Evolutionary conservation across 441 rosid genomes (phyloP).

Genomic region (Euphorbia neoarborescens): DNA sequence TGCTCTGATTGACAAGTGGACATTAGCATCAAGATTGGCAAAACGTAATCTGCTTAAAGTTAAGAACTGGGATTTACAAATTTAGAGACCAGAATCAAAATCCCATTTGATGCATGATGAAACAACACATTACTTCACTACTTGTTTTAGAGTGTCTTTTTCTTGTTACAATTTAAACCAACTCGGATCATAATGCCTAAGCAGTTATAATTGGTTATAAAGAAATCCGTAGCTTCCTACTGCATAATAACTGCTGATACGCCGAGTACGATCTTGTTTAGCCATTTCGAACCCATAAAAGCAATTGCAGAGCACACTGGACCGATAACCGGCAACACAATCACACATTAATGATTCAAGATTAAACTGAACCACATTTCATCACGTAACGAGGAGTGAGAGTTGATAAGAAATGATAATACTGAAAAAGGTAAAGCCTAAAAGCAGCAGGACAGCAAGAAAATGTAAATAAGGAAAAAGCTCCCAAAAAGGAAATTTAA

Average conservation of each 20-base stretch:
- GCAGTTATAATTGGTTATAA: not conserved
- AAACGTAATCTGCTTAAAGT: not conserved
- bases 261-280: not conserved
- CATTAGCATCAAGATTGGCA: not conserved
- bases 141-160: not conserved
- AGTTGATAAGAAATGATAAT: not conserved
- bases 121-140: not conserved
- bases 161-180: not conserved
- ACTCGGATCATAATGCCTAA: not conserved
- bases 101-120: not conserved
- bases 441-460: not conserved
- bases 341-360: not conserved
- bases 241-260: not conserved
- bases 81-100: not conserved
- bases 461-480: not conserved
- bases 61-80: not conserved
- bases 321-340: too few relatives aligned
- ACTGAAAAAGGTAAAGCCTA: not conserved
- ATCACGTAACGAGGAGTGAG: not conserved
- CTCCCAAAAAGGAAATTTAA: too few relatives aligned
- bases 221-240: not conserved
- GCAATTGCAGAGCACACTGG: not conserved
- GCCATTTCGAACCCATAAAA: not conserved
- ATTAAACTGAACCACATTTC: not conserved
- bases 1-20: not conserved